Conservation (phyloP, 1,284 basidiomycete species). For the Vanrija pseudolonga region DNA sequence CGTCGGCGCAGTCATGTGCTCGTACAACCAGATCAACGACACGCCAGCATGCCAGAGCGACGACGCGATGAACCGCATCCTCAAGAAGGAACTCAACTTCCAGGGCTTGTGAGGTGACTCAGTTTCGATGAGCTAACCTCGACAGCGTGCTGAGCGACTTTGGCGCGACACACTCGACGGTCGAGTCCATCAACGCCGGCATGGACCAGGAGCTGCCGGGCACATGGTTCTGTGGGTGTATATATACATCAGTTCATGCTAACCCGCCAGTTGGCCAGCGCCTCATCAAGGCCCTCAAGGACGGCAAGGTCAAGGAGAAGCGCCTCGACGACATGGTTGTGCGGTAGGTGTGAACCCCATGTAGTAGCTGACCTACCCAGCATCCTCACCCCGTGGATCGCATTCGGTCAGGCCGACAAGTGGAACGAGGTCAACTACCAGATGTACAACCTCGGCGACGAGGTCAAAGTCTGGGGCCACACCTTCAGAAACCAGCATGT, state of each 20-base stretch:
- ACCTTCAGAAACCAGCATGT: slow-evolving; percentile 34
- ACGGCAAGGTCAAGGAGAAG: slow-evolving; percentile 62
- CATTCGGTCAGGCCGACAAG: slow-evolving; percentile 56
- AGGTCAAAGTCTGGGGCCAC: slow-evolving; percentile 24
- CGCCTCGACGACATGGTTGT: slow-evolving; percentile 54
- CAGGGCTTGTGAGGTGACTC: slow-evolving; percentile 50
- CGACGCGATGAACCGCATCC: slow-evolving; percentile 66
- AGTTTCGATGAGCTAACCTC: not conserved
- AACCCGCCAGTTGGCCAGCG: slow-evolving; percentile 35
- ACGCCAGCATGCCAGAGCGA: slow-evolving; percentile 76
- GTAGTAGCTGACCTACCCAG: too few relatives aligned
- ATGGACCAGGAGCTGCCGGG: slow-evolving; percentile 53
- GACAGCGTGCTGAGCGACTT: slow-evolving; percentile 30
- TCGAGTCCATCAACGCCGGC: slow-evolving; percentile 48
- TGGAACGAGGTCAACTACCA: slow-evolving; percentile 56
- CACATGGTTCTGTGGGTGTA: slow-evolving; percentile 30
- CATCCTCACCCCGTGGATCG: slow-evolving; percentile 62
- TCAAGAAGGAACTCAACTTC: slow-evolving; percentile 67
- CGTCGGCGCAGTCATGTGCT: slow-evolving; percentile 50
- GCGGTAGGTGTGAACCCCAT: slow-evolving; percentile 3
- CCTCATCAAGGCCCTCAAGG: slow-evolving; percentile 63
- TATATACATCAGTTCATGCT: not conserved
- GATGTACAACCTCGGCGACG: slow-evolving; percentile 41
- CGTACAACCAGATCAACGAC: slow-evolving; percentile 66
- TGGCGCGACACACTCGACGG: slow-evolving; percentile 44